These are phyloP conservation scores for Hypoxylon trugodes DNA, from an alignment of 495 filamentous ascomycete species.

Conservation along the genomic window DNA sequence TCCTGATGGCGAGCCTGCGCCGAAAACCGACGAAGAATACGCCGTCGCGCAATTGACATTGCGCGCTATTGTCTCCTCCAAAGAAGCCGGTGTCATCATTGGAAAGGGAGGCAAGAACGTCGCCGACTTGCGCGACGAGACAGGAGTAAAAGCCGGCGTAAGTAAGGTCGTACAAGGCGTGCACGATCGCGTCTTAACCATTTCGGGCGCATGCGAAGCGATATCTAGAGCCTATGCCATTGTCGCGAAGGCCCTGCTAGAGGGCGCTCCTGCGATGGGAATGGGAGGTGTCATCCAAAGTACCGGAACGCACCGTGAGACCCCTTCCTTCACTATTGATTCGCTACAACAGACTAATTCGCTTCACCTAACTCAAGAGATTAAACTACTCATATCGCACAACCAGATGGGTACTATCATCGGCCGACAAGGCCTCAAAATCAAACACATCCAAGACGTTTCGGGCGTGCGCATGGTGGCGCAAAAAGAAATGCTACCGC, in stretches of 20 bases:
- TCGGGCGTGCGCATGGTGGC: constrained; percentile 98
- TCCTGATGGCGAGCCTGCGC: constrained; percentile 73
- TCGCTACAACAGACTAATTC: constrained; percentile 32
- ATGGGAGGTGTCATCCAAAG: constrained; percentile 88
- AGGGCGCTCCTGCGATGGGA: constrained; percentile 92
- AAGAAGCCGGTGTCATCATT: constrained; percentile 98
- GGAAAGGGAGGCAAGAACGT: constrained; percentile 99
- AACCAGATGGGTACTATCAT: constrained; percentile 99
- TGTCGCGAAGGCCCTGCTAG: constrained; percentile 87
- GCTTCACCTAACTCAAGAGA: constrained; percentile 61
- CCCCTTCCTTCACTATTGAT: background rate
- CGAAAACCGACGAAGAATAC: constrained; percentile 95
- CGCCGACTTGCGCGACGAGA: constrained; percentile 94
- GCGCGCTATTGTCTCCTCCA: constrained; percentile 96
- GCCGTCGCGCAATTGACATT: constrained; percentile 89
- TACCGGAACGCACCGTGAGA: constrained; percentile 94
- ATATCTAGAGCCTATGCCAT: constrained; percentile 92
- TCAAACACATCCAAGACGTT: constrained; percentile 98
- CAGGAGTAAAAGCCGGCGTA: constrained; percentile 95
- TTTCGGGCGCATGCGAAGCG: constrained; percentile 85
- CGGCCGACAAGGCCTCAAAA: constrained; percentile 93
- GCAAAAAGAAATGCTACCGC: constrained; percentile 98
- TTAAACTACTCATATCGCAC: constrained; percentile 97
- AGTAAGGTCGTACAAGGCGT: constrained; percentile 98
- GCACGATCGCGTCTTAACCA: constrained; percentile 94